Conservation (phyloP, 768 basidiomycete species). For the Russula sp. region DNA sequence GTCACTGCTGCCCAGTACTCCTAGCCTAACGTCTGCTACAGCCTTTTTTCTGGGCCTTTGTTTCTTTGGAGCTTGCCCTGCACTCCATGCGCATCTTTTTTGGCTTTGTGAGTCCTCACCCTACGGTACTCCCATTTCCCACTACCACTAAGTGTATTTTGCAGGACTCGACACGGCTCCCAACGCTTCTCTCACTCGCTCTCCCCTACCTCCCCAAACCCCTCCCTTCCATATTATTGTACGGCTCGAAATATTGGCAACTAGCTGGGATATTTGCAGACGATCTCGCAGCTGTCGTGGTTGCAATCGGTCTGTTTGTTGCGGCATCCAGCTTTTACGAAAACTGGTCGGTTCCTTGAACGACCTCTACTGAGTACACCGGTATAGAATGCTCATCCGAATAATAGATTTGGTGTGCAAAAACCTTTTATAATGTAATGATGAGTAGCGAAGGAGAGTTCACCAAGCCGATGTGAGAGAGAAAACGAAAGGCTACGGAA, state of each 20-base stretch:
- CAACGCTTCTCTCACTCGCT: conserved; percentile 51
- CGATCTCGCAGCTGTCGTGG: conserved; percentile 61
- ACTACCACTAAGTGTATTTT: background rate
- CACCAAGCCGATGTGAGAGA: background rate
- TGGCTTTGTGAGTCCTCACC: conserved; percentile 48
- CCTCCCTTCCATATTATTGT: conserved; percentile 54
- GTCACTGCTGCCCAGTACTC: background rate
- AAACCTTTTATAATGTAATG: background rate
- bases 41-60: conserved; percentile 83
- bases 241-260: conserved; percentile 59
- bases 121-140: background rate
- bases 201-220: conserved; percentile 64
- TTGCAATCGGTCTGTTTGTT: conserved; percentile 66
- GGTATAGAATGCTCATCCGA: background rate
- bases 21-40: conserved; percentile 28
- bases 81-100: conserved; percentile 70
- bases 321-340: conserved; percentile 4
- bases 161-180: conserved; percentile 55
- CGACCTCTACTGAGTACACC: background rate
- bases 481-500: conserved; percentile 13
- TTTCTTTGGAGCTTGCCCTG: conserved; percentile 61
- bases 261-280: conserved; percentile 64
- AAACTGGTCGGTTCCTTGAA: conserved; percentile 10
- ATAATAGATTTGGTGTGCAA: background rate
- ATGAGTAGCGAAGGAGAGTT: background rate